Percentiles rank a stretch among this genome's conserved stretches.
phyloP scores from a whole-genome alignment of 805 yeast genomes.

The Candida vartiovaarae region DNA sequence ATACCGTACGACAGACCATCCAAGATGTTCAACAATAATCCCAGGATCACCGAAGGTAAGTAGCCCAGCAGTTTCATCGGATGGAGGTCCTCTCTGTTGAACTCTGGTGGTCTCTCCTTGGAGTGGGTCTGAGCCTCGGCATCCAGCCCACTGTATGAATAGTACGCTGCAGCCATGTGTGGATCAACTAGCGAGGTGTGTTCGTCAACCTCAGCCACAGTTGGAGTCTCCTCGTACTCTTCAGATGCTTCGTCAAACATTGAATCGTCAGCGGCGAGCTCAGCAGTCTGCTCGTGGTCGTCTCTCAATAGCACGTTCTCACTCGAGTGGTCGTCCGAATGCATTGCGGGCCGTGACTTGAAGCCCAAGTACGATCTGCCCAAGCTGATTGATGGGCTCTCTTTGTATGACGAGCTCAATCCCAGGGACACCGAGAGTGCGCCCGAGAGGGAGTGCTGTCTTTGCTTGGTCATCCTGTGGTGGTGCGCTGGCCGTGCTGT shows the following conservation, averaged over 20 bases:
- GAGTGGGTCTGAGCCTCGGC: constrained; percentile 3
- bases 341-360: neutral
- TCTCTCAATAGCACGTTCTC: neutral
- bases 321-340: neutral
- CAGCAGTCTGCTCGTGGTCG: constrained; percentile 47
- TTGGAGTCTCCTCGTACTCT: neutral
- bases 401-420: constrained; percentile 18
- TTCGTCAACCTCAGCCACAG: constrained; percentile 2
- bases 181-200: constrained; percentile 6
- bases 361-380: constrained; percentile 26
- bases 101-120: constrained; percentile 4
- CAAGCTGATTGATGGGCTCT: constrained; percentile 6
- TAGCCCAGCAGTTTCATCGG: constrained; percentile 17
- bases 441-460: constrained; percentile 19
- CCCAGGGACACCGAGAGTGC: constrained; percentile 23
- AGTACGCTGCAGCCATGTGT: constrained; percentile 6
- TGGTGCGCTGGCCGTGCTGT: too few species aligned
- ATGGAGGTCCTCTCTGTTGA: constrained; percentile 10
- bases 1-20: constrained; percentile 96
- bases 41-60: constrained; percentile 78
- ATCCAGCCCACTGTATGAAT: constrained; percentile 6
- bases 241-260: constrained; percentile 10
- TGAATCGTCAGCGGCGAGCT: constrained; percentile 55
- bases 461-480: neutral
- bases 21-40: constrained; percentile 75